These are phyloP conservation scores for Sugiyamaella lignohabitans DNA, from an alignment of 805 yeast genomes.

Conservation along the genomic window DNA sequence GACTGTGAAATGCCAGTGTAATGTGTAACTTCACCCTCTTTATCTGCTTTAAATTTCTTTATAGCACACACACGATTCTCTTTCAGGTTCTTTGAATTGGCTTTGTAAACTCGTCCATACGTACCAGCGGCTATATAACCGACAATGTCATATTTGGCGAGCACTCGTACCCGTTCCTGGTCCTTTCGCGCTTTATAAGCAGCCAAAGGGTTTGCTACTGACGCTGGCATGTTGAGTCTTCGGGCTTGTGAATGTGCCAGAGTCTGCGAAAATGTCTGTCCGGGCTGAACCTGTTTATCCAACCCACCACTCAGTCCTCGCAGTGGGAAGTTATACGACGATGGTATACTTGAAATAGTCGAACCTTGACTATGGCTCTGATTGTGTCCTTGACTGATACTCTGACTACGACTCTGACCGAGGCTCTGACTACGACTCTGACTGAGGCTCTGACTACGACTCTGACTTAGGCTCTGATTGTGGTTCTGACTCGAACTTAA, in stretches of 20 bases:
- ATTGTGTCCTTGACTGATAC: neutral
- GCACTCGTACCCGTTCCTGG: slow-evolving; percentile 58
- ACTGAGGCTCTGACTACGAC: neutral
- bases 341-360: too few species aligned
- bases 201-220: slow-evolving; percentile 33
- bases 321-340: too few species aligned
- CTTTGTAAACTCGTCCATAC: slow-evolving; percentile 90
- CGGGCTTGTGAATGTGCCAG: neutral
- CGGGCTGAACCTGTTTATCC: neutral
- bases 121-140: slow-evolving; percentile 99
- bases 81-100: slow-evolving; percentile 40
- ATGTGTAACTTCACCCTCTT: slow-evolving; percentile 80
- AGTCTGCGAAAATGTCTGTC: neutral
- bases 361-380: too few species aligned
- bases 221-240: slow-evolving; percentile 13
- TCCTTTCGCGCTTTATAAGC: slow-evolving; percentile 59
- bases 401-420: neutral
- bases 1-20: slow-evolving; percentile 95
- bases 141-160: slow-evolving; percentile 77
- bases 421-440: neutral
- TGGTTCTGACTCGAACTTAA: neutral
- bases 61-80: slow-evolving; percentile 59
- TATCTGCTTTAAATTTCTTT: slow-evolving; percentile 91
- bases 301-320: too few species aligned
- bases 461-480: neutral